Evolutionary conservation across 2,329 filamentous ascomycete genomes (phyloP).

Genomic region (Pseudogymnoascus sp.): DNA sequence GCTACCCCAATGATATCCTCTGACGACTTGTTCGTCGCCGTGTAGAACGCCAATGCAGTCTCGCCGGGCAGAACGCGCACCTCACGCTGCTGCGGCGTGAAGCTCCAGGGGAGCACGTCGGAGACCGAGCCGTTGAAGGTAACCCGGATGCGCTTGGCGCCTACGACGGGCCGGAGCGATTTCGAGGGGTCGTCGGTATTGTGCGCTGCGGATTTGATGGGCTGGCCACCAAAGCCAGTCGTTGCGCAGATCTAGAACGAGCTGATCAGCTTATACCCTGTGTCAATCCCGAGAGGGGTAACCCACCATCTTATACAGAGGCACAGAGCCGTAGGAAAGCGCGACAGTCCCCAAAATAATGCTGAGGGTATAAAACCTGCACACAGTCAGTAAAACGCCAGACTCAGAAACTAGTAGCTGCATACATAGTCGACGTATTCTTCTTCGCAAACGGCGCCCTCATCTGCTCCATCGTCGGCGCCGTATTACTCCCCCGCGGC

Average conservation of each 20-base stretch:
- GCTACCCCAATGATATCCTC: constrained; percentile 96
- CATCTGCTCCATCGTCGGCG: constrained; percentile 56
- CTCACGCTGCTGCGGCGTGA: constrained; percentile 91
- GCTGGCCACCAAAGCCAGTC: constrained; percentile 87
- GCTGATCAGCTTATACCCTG: constrained; percentile 14
- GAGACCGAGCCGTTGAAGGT: constrained; percentile 96
- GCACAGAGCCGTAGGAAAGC: constrained; percentile 74
- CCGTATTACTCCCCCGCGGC: constrained; percentile 12
- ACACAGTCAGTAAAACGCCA: neutral
- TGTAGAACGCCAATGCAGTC: constrained; percentile 95
- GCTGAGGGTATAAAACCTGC: constrained; percentile 65
- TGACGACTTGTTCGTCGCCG: constrained; percentile 81
- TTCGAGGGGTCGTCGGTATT: constrained; percentile 57
- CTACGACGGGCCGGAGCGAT: constrained; percentile 71
- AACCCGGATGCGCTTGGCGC: constrained; percentile 78
- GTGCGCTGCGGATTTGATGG: constrained; percentile 71
- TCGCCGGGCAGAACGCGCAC: constrained; percentile 92
- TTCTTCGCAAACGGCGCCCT: constrained; percentile 55
- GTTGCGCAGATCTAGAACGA: constrained; percentile 64
- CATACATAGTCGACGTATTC: constrained; percentile 59
- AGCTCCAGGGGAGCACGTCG: constrained; percentile 94
- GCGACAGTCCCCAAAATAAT: constrained; percentile 72
- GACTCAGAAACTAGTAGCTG: neutral
- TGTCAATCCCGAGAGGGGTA: constrained; percentile 10
- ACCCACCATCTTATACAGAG: constrained; percentile 75